Evolutionary conservation across 371 early-diverging fungal genomes (phyloP), one percentile per base, ranked within the genome.

Genomic region (Racocetra persica): DNA sequence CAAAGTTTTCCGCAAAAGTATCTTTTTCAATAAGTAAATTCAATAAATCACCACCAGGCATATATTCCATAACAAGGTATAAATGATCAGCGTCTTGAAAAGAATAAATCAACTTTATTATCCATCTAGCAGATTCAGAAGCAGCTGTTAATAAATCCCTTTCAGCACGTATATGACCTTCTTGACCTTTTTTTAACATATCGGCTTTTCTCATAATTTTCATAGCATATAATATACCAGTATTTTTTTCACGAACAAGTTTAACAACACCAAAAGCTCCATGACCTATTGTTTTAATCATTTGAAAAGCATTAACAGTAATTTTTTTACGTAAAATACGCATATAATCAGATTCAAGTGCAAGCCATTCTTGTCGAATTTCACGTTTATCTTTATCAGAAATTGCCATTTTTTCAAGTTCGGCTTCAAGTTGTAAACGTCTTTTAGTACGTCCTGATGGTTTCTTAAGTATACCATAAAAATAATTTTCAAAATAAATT

Each of bases 191-290:
- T 71, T 91, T 92, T 32, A 94, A 88, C 83, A 96, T 89, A 62
- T 90, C 90, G 57, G 90, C 88, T 82, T 97, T 95, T 63, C 88
- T 92, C 71, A 95, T 85, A 2, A 95, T 90, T 82, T 97, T 97
- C 91, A 97, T 91, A 0, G 97, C 97, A 82, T 95, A 95, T 28
- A 94, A 89, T 26, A 92, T 86, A 26, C 88, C 91, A 8, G 93
- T 93, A 82, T 94, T 92, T 72, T 89, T 91, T 81, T 96, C 93
- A 51, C 91, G 86, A 51, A 93, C 94, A 32, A 95, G 89, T 60
- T 94, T 87, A 59, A 97, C 95, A 76, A 94, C 95, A 28, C 95
- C 95, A 87, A 94, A 94, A 54, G 89, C 88, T n/a, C 95, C 96
- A 83, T 91, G 93, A 14, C 96, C 96, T 26, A 96, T 81, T 6